Evolutionary conservation across 495 filamentous ascomycete species (phyloP), one percentile per base, ranked within the genome.

Genomic region (Xylaria flabelliformis): DNA sequence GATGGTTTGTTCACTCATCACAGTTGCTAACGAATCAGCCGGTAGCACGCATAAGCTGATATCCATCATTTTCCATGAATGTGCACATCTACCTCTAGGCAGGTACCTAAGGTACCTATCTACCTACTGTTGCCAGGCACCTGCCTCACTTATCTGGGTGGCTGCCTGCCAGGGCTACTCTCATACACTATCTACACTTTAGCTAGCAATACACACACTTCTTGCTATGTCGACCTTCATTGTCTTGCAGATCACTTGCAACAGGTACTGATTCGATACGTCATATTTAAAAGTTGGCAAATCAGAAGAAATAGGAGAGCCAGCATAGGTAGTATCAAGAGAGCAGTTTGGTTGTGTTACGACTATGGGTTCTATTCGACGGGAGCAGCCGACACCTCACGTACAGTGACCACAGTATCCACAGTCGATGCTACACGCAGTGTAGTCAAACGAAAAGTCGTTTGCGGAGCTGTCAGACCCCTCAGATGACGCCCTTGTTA

Each of bases 381-480:
- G 26, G 29, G 24, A 34, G n/a, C 10, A 21, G 17, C 32, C 34
- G 19, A 17, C 3, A 1, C 74, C 26, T 34, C 56, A 77, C 29
- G 58, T 66, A 74, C 74, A 78, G n/a, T 51, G 73, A 56, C 84
- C 84, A 69, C 84, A 86, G 64, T 86, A 83, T 9, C 81, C 84
- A 72, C 83, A 86, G 1, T 66, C 73, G 9, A 79, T 70, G 39
- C 78, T 71, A 68, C 84, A 85, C 32, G 81, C 81, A 26, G 82
- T 84, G 64, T 77, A 85, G 70, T 86, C 84, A 55, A 79, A 70
- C 34, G 72, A 71, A 24, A 77, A 78, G 24, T 76, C 77, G 55
- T 81, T 78, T 32, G 72, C 78, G 46, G 42, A 69, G 21, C 36
- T 64, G 48, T 76, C 67, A 32, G 58, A 76, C 64, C 69, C 61